Conservation (phyloP, 331 rosid genomes). For the Quercus lobata region DNA sequence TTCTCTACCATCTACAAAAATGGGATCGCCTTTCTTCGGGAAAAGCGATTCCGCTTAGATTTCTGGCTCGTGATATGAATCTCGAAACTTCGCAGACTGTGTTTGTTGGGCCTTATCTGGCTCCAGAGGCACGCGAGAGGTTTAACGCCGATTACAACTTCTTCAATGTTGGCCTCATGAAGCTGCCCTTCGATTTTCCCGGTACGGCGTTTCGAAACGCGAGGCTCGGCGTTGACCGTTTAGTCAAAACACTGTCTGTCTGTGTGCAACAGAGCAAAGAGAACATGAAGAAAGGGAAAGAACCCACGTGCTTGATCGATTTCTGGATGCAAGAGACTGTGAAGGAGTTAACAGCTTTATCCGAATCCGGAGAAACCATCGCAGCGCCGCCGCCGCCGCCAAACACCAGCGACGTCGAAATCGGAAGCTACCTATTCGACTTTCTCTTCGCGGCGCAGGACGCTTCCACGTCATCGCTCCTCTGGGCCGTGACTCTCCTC, state of each 20-base stretch:
- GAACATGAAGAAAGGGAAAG: conserved; percentile 38
- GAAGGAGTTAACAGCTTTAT: conserved; percentile 25
- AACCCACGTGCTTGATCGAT: conserved; percentile 73
- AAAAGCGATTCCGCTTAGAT: conserved; percentile 38
- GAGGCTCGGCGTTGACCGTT: conserved; percentile 64
- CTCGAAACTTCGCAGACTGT: conserved; percentile 80
- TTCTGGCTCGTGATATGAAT: conserved; percentile 74
- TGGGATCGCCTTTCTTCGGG: conserved; percentile 37
- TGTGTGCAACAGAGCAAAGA: conserved; percentile 49
- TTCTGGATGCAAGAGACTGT: conserved; percentile 81
- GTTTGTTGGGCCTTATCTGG: conserved; percentile 79
- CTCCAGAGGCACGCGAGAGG: conserved; percentile 35
- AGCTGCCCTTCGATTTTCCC: conserved; percentile 71
- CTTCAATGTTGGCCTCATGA: conserved; percentile 84
- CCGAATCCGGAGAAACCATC: background rate
- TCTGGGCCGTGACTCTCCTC: conserved; percentile 81
- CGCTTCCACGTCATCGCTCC: conserved; percentile 83
- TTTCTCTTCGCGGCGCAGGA: conserved; percentile 90
- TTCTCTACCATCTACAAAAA: conserved; percentile 53
- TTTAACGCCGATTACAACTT: conserved; percentile 62
- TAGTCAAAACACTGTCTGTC: conserved; percentile 30
- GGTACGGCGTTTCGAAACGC: conserved; percentile 80
- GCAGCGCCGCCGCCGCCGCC: background rate
- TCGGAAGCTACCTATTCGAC: conserved; percentile 72
- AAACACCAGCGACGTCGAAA: conserved; percentile 33